Base-by-base conservation (phyloP, 2,329 filamentous ascomycete species). In the Esteya vermicola region DNA sequence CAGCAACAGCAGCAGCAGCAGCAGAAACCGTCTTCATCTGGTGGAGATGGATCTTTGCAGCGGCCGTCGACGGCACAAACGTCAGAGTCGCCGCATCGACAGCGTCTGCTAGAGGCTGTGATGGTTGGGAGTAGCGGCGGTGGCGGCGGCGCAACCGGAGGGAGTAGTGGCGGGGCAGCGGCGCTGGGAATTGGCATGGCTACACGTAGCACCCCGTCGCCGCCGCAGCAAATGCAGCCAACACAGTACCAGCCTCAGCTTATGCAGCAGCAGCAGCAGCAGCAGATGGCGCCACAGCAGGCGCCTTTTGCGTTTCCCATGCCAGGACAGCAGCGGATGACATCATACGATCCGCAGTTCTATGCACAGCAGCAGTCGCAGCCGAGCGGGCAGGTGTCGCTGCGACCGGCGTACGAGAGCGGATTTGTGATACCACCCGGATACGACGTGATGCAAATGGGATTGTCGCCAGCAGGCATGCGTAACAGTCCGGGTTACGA, bases 31-130 rank as follows among this genome's bases (percentile, higher is more conserved):
- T 42, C 52, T 44, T 18, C 44, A 39, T 45, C 45, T 3, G 42
- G 36, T 6, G 27, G 18, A 3, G 42, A 35, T 4, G 27, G 18
- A 6, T 18, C 38, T 2, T 2, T 33, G 8, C 61, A 50, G 21
- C 55, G 69, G 12, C 70, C 70, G 3, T 67, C 67, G 16, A 73
- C 70, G 4, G 62, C 65, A 12, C 60, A 61, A 8, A 62, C 63
- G 19, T 61, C 63, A 45, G 63, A 62, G 22, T 73, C 70, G 2
- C 68, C 70, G 1, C 70, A 72, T 38, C 59, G 64, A 3, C 68
- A 71, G 40, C 60, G 66, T 4, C 54, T 68, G 36, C 54, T 65
- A 46, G 64, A 68, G 32, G 55, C 63, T 9, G 50, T 56, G 9
- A 50, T 54, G 36, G 43, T 21, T 18, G 41, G 27, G 55, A 14